Base-by-base conservation (phyloP, 2,329 filamentous ascomycete species). In the Teratosphaeria zuluensis region DNA sequence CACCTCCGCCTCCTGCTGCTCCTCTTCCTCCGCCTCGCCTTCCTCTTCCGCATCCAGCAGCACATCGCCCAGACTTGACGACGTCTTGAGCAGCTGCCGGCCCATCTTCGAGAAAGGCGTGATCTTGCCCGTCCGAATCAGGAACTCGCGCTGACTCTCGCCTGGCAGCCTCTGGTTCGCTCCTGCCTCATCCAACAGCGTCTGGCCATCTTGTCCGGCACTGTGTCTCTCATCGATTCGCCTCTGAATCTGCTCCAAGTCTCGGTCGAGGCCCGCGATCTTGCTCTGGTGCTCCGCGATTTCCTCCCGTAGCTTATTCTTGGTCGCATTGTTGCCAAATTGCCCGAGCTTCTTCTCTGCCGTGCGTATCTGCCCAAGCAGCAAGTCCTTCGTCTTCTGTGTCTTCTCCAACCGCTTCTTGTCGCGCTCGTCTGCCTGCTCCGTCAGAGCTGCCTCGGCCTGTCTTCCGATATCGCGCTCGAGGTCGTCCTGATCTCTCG, bases 101-200 rank as follows among this genome's bases (percentile, higher is more conserved):
- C 84, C 84, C 66, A 95, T 82, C 63, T 87, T 89, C 7, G 91
- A 89, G 69, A 99, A 99, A 0, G 94, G 94, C 0, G 94, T 99
- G 65, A 99, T 97, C 75, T 97, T 97, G 61, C 94, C 94, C 0
- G 92, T 99, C 31, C 94, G 85, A 54, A 99, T 94, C 53, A 99
- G 81, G 70, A 89, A 99, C 53, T 96, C 92, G 55, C 92, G 84
- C 61, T 90, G 85, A 28, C 83, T 90, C 76, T 97, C 94, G 61
- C 89, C 89, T 1, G 89, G 85, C 58, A 92, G 75, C 57, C 83
- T 84, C 59, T 81, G 80, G 56, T 81, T 84, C 12, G 24, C 24
- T 31, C 80, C 81, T 4, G 74, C 67, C 30, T 78, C 75, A 56
- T 77, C 74, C 14, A 70, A 68, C 33, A 77, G 73, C 21, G 74